Evolutionary conservation across 306 rosid genomes (phyloP), one percentile per base, ranked within the genome.

Genomic region (Begonia masoniana): DNA sequence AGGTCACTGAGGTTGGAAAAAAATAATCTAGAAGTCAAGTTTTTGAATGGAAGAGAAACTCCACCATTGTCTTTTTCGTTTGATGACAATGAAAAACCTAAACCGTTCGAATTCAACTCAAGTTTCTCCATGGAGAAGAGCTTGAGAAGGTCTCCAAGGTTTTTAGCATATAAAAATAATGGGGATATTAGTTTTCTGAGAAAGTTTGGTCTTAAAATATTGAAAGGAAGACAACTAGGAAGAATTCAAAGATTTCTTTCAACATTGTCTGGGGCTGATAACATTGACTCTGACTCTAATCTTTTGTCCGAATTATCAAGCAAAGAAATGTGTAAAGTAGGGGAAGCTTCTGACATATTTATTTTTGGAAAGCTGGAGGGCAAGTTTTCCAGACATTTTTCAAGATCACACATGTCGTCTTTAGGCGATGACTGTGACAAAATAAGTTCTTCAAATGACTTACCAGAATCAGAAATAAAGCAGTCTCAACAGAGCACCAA

Each of bases 181-280:
- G 43, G 39, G 39, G 50, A 43, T n/a, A 41, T 47, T 55, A 56
- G 54, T 50, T 60, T 9, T 23, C 24, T 42, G 61, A 56, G 57
- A 43, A 62, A 31, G 15, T 51, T 43, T 41, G 50, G 12, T 47
- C 47, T 4, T 12, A 36, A 59, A 49, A 36, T 54, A 57, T 52
- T 41, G 41, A 10, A 51, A 55, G 67, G 63, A 59, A 69, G 52
- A n/a, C 56, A 43, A 15, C 12, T 41, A 51, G 53, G 81, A 60
- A 70, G 73, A 67, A 74, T 79, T 60, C 71, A 74, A 42, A 75
- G 77, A 69, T 54, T 62, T 55, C 65, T 59, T 43, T 58, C 64
- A 23, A 51, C 74, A 67, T 69, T 74, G 24, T 56, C 53, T 11
- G 68, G 19, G 26, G 57, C 54, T 50, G 66, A 64, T 47, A 47